phyloP scores from a whole-genome alignment of 2,329 filamentous ascomycete genomes.

The Botrytis sinoallii region DNA sequence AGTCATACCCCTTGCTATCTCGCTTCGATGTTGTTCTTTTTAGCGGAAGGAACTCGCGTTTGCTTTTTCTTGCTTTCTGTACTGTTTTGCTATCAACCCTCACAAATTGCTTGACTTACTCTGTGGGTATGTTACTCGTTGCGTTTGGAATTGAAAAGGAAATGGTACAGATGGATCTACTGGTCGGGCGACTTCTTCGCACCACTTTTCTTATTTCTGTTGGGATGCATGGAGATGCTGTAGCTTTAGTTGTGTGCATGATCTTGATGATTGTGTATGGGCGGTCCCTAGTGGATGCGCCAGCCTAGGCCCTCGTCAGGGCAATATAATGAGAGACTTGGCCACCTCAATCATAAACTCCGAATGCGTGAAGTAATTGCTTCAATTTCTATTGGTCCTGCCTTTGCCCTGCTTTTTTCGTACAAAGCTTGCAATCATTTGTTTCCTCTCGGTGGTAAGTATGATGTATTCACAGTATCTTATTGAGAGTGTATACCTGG shows the following conservation, averaged over 20 bases:
- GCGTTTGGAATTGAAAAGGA: slow-evolving; percentile 10
- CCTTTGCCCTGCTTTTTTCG: too few relatives aligned
- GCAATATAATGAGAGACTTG: slow-evolving; percentile 39
- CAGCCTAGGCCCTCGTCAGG: slow-evolving; percentile 36
- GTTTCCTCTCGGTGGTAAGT: background rate
- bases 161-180: slow-evolving; percentile 26
- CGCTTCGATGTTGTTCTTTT: slow-evolving; percentile 34
- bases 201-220: slow-evolving; percentile 37
- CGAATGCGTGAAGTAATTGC: background rate
- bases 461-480: background rate
- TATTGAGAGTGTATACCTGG: background rate
- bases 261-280: slow-evolving; percentile 37
- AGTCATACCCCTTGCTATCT: slow-evolving; percentile 38
- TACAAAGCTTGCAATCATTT: background rate
- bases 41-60: slow-evolving; percentile 32
- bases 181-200: slow-evolving; percentile 37
- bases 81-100: slow-evolving; percentile 20
- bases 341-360: slow-evolving; percentile 35
- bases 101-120: slow-evolving; percentile 17
- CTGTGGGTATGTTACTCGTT: slow-evolving; percentile 24
- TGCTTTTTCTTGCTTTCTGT: slow-evolving; percentile 36
- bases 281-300: slow-evolving; percentile 35
- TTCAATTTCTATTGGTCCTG: background rate
- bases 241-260: slow-evolving; percentile 34
- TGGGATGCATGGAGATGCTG: slow-evolving; percentile 39